Percentiles rank a stretch among this genome's conserved stretches.
phyloP scores from a whole-genome alignment of 768 basidiomycete species.

The Termitomyces sp. region DNA sequence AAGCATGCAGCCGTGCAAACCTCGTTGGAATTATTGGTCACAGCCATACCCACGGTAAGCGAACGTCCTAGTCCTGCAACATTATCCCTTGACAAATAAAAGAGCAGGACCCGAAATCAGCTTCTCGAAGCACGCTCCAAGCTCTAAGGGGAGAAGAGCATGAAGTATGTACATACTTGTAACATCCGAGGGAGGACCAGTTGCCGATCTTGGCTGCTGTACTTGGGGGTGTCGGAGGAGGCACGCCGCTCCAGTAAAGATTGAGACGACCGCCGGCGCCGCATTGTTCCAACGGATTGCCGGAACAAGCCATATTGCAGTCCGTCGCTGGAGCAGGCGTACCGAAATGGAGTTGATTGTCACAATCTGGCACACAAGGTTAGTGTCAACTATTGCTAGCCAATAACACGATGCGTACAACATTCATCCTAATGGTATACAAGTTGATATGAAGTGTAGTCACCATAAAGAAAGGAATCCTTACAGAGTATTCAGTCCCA shows the following conservation, averaged over 20 bases:
- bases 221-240: constrained; percentile 49
- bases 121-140: constrained; percentile 20
- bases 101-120: constrained; percentile 34
- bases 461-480: constrained; percentile 6
- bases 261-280: constrained; percentile 56
- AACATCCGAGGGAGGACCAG: constrained; percentile 74
- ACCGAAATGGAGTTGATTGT: constrained; percentile 43
- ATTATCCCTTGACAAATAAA: constrained; percentile 31
- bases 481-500: constrained; percentile 54
- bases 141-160: constrained; percentile 5
- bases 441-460: constrained; percentile 1
- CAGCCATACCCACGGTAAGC: constrained; percentile 27
- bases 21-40: constrained; percentile 41
- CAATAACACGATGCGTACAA: constrained; percentile 32
- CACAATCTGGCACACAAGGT: constrained; percentile 46
- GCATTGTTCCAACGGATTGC: constrained; percentile 51
- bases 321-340: constrained; percentile 40
- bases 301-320: constrained; percentile 59
- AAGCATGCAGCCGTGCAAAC: constrained; percentile 60
- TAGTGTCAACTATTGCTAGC: background rate
- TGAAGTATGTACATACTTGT: constrained; percentile 37
- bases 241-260: constrained; percentile 56
- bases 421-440: constrained; percentile 33
- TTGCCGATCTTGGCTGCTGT: constrained; percentile 50
- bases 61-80: constrained; percentile 36